Base-by-base conservation (phyloP, 78 protist genomes). In the Neovahlkampfia damariscottae region DNA sequence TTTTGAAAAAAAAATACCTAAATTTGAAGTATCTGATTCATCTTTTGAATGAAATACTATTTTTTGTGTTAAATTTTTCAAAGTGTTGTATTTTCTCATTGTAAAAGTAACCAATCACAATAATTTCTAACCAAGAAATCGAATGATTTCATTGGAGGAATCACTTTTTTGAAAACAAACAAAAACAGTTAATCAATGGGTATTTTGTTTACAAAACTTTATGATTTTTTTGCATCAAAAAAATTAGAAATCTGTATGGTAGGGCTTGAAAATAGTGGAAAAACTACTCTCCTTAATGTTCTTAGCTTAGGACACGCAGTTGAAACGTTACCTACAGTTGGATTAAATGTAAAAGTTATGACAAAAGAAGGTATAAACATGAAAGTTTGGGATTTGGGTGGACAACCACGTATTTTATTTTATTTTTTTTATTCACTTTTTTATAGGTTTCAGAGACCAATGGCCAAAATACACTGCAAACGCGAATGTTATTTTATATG, bases 311-410 rank as follows among this genome's bases (percentile, higher is more conserved):
- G 76, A 32, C 38, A 80, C n/a, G 72, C 82, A 41, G 41, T 38
- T 2, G 76, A 41, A 29, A 76, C 83, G n/a, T n/a, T 80, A 40
- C 83, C 83, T 6, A 80, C 83, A 3, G 77, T 80, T 19, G 83
- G 83, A 19, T 76, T 80, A 66, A 80, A 80, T 38, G 74, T 80
- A 77, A 80, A 71, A 36, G 6, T 8, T n/a, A 66, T 80, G 29
- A 80, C 41, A 58, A 80, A 80, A 40, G 71, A 50, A 10, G 76
- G 76, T 30, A 69, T 80, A 5, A 5, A 8, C 35, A 5, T 80
- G 79, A 80, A 80, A 36, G 83, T 71, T 7, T 80, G 83, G 83
- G 83, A 80, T 72, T 7, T 80, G 2, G 75, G 76, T 1, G 83
- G 83, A 31, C 83, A 80, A 27, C 70, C n/a, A 68, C 34, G 62